A percentile compares a stretch with the other conserved stretches of the same genome.
Conservation (phyloP, 2,329 filamentous ascomycete species). For the Fusarium sp. region DNA sequence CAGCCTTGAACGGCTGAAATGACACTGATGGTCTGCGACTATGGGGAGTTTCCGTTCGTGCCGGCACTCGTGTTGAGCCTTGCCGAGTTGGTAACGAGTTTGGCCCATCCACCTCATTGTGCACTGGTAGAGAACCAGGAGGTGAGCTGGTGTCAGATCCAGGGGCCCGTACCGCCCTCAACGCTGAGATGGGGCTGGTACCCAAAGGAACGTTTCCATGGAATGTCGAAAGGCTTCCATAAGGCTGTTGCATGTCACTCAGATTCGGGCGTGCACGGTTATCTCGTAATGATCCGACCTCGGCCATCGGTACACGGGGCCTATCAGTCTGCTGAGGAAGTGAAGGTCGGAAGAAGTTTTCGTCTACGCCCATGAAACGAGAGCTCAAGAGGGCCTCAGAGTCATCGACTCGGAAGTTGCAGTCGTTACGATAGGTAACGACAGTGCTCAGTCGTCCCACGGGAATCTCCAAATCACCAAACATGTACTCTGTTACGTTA, state of each 20-base stretch:
- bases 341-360: constrained; percentile 86
- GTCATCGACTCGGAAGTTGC: constrained; percentile 91
- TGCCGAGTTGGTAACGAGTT: constrained; percentile 66
- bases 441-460: constrained; percentile 85
- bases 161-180: constrained; percentile 74
- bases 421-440: constrained; percentile 88
- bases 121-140: constrained; percentile 61
- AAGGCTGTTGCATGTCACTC: constrained; percentile 79
- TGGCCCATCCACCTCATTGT: constrained; percentile 58
- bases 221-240: constrained; percentile 91
- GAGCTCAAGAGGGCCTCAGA: constrained; percentile 92
- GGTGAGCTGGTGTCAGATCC: constrained; percentile 74
- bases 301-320: constrained; percentile 54
- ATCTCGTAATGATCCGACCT: constrained; percentile 82
- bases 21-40: constrained; percentile 84
- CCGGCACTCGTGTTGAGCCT: constrained; percentile 47
- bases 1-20: constrained; percentile 96
- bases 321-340: constrained; percentile 66
- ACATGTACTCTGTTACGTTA: constrained; percentile 77
- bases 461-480: constrained; percentile 87
- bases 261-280: constrained; percentile 61
- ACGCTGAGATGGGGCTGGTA: constrained; percentile 86
- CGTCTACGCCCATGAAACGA: constrained; percentile 91
- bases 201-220: constrained; percentile 82
- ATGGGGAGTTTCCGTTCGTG: constrained; percentile 64